Conservation (phyloP, 345 rosid species). For the Arabis alpina region DNA sequence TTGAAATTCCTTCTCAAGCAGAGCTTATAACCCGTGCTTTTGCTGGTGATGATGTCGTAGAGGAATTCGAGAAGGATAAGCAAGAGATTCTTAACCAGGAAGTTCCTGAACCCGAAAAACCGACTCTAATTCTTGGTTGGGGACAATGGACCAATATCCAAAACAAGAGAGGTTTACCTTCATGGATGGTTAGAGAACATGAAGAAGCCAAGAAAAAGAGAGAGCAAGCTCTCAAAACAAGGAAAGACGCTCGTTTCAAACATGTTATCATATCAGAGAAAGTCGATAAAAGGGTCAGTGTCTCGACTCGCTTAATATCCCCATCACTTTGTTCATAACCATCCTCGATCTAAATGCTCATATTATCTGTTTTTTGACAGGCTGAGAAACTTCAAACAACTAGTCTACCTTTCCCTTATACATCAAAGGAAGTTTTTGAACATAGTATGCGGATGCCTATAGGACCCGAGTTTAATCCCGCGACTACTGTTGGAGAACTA, state of each 20-base stretch:
- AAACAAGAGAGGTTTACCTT: conserved; percentile 77
- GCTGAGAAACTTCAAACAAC: conserved; percentile 76
- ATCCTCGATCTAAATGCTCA: conserved; percentile 16
- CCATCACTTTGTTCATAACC: neutral
- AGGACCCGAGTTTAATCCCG: conserved; percentile 93
- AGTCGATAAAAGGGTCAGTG: conserved; percentile 77
- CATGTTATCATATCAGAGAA: conserved; percentile 86
- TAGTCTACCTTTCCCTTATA: conserved; percentile 79
- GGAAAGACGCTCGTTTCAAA: conserved; percentile 83
- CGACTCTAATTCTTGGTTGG: conserved; percentile 84
- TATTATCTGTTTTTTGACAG: conserved; percentile 46
- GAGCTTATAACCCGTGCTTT: conserved; percentile 86
- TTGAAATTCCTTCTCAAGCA: conserved; percentile 84
- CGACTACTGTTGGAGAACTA: conserved; percentile 65
- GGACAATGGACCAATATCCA: conserved; percentile 87
- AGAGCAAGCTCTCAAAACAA: conserved; percentile 69
- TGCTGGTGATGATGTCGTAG: conserved; percentile 91
- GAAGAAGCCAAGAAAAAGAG: conserved; percentile 70
- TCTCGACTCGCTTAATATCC: neutral
- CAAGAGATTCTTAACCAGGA: conserved; percentile 68
- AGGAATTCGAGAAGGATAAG: conserved; percentile 79
- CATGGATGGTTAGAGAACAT: conserved; percentile 80
- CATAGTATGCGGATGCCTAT: conserved; percentile 89
- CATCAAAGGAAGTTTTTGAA: conserved; percentile 78
- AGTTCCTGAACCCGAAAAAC: conserved; percentile 85